Evolutionary conservation across 495 filamentous ascomycete genomes (phyloP), one percentile per base, ranked within the genome.

Genomic region (Pyronema omphalodes): DNA sequence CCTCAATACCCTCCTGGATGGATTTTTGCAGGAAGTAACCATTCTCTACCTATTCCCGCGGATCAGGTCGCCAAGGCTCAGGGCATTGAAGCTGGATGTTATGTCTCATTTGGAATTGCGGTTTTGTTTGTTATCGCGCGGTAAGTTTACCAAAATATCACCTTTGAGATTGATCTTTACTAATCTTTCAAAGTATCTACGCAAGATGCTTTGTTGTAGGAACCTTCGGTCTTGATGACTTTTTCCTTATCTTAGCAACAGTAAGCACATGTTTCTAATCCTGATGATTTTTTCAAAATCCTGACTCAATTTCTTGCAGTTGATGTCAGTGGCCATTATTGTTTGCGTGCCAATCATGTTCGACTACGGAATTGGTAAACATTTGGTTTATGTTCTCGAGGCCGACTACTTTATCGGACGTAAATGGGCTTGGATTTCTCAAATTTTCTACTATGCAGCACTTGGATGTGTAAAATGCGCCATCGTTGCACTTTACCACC

Each of bases 391-490:
- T 7, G 7, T 54, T 18, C 44, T 1, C 7, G 37, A 48, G 40
- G 40, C 19, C 37, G 29, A 46, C 9, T 46, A 23, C 52, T 14
- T 36, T 4, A 7, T 29, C 3, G 43, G 9, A 17, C 52, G 41
- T 8, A 44, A 35, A 17, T 45, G 37, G 52, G 52, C 40, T 3
- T 54, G 52, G 52, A 19, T 54, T 6, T 54, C 52, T 3, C 52
- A 54, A 15, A 46, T 54, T 29, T 54, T 54, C 52, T 54, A 54
- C 29, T 46, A 45, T 37, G 40, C 29, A n/a, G 43, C 52, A 15
- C 14, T 54, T 3, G 23, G 40, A n/a, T 11, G 29, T 41, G 23
- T 46, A 3, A 54, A 54, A 14, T 46, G 37, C 14, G 18, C 29
- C 11, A 54, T 54, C 14, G 9, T 54, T 9, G 39, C 40, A 17